Base-by-base conservation (phyloP, 345 rosid species). In the Iberis pinnata region DNA sequence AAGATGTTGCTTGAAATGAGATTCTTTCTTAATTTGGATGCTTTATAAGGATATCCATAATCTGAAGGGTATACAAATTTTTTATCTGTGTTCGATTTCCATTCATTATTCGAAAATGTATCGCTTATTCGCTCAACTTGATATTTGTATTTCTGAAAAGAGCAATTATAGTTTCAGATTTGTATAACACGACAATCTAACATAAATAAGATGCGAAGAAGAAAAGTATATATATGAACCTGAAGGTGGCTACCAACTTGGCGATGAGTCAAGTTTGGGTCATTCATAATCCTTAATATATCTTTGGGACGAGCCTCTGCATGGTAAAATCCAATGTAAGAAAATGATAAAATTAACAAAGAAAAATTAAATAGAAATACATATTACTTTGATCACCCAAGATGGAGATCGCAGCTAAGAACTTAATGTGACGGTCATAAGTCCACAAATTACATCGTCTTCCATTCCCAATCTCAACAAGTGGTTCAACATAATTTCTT, bases 161-260 rank as follows among this genome's bases (percentile, higher is more conserved):
- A 68, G 65, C 7, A 38, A 16, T 15, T 10, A 32, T 19, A 24
- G 1, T 27, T 12, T 14, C 11, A 29, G 14, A 7, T 26, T 10
- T 25, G 0, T 39, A 29, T 29, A 15, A 24, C n/a, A n/a, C n/a
- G n/a, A n/a, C n/a, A n/a, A n/a, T n/a, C n/a, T n/a, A n/a, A n/a
- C n/a, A n/a, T n/a, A n/a, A n/a, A n/a, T n/a, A n/a, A n/a, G n/a
- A n/a, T n/a, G n/a, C n/a, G n/a, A n/a, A n/a, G n/a, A n/a, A n/a
- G 8, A 2, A 3, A 50, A 19, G 8, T 12, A 17, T 8, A 36
- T 41, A 47, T 44, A 4, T 24, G 38, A 45, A 82, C 93, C 93
- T 81, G 84, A 8, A 81, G 78, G 66, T 84, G 82, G 61, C 82
- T 79, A 8, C 69, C 64, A 18, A 84, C 68, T 47, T 84, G 88